Evolutionary conservation across 2,329 filamentous ascomycete genomes (phyloP).

Genomic region (Xylaria polymorpha): DNA sequence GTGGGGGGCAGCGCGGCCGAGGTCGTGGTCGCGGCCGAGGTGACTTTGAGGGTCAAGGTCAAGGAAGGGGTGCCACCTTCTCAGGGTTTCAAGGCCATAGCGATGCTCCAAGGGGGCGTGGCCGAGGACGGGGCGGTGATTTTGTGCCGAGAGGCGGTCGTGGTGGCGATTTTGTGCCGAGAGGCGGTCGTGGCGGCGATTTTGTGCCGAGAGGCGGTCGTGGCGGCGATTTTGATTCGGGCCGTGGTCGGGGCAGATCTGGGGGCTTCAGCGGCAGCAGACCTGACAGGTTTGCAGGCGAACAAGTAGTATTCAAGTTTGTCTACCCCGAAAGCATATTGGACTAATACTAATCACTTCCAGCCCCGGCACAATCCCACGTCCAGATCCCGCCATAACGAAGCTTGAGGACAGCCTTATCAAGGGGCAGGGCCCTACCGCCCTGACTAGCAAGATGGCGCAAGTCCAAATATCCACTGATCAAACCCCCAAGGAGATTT

Average conservation of each 20-base stretch:
- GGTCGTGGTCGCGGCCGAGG: conserved; percentile 36
- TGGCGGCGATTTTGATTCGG: conserved; percentile 8
- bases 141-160: conserved; percentile 37
- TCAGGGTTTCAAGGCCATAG: conserved; percentile 33
- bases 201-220: conserved; percentile 38
- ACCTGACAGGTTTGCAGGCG: conserved; percentile 43
- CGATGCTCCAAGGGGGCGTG: conserved; percentile 29
- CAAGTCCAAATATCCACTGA: conserved; percentile 48
- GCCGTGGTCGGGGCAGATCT: conserved; percentile 37
- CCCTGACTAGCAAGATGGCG: conserved; percentile 53
- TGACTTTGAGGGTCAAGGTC: conserved; percentile 37
- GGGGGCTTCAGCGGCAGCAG: conserved; percentile 37
- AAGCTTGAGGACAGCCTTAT: conserved; percentile 58
- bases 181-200: conserved; percentile 41
- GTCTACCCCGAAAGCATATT: conserved; percentile 27
- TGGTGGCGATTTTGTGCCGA: conserved; percentile 8
- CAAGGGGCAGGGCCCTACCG: conserved; percentile 46
- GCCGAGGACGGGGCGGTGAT: conserved; percentile 17
- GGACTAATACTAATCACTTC: conserved; percentile 24
- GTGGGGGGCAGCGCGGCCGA: conserved; percentile 34
- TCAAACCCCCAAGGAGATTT: conserved; percentile 28
- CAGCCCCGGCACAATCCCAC: conserved; percentile 35
- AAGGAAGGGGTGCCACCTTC: conserved; percentile 40
- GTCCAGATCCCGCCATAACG: conserved; percentile 48
- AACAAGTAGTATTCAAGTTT: conserved; percentile 50